Evolutionary conservation across 169 alveolate species (phyloP).

Genomic region (Plasmodium vinckei): DNA sequence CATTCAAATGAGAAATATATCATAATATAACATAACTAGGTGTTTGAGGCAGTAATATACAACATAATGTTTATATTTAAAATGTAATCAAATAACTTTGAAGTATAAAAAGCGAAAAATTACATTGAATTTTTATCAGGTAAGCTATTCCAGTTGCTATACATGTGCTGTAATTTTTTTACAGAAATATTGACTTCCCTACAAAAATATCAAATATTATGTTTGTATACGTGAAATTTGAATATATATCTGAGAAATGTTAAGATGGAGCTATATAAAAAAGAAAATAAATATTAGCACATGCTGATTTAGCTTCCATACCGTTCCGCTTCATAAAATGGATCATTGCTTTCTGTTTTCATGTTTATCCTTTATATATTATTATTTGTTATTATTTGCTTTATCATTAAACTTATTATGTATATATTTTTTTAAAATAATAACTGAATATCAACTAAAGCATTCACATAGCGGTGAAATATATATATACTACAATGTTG

Average conservation of each 20-base stretch:
- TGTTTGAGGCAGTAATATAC: no score
- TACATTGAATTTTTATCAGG: slow-evolving; percentile 69
- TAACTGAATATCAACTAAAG: no score
- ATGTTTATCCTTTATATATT: slow-evolving; percentile 14
- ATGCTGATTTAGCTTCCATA: not conserved
- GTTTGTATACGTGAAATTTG: not conserved
- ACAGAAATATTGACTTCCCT: slow-evolving; percentile 72
- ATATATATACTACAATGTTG: no score
- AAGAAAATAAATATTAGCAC: not conserved
- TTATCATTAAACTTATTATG: not conserved
- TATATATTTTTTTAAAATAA: no score
- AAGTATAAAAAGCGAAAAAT: not conserved
- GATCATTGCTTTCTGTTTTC: slow-evolving; percentile 43
- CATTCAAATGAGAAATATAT: not conserved
- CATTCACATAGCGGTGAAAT: no score
- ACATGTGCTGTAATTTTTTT: slow-evolving; percentile 42
- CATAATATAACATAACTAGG: no score
- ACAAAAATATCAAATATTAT: slow-evolving; percentile 3
- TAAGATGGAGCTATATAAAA: not conserved
- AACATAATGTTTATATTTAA: no score
- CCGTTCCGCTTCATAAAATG: slow-evolving; percentile 74
- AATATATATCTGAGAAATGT: not conserved
- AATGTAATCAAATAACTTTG: no score
- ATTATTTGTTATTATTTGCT: slow-evolving; percentile 6
- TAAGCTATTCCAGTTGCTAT: slow-evolving; percentile 53